Conservation (phyloP, 352 stramenopile species). For the Globisporangium yorkense region DNA sequence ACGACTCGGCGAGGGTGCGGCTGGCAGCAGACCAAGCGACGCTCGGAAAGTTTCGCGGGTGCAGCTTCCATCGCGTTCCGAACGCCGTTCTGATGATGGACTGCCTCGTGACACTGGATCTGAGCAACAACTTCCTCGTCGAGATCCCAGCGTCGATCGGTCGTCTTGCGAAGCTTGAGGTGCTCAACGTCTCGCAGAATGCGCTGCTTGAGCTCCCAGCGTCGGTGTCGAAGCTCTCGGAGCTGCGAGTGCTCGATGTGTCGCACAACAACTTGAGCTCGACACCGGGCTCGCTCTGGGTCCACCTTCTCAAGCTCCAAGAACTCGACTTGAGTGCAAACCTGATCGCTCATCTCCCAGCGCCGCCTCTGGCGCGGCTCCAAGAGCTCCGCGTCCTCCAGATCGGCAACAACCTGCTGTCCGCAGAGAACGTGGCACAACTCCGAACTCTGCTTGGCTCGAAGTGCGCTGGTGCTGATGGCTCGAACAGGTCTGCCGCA, state of each 20-base stretch:
- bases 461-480: background rate
- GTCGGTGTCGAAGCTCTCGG: constrained; percentile 18
- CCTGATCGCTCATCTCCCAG: constrained; percentile 5
- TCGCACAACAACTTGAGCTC: constrained; percentile 56
- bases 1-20: constrained; percentile 1
- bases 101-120: constrained; percentile 30
- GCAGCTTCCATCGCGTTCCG: constrained; percentile 20
- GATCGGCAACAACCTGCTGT: constrained; percentile 28
- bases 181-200: constrained; percentile 59
- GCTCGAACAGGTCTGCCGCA: background rate
- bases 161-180: constrained; percentile 25
- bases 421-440: constrained; percentile 12
- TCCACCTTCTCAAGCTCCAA: constrained; percentile 22
- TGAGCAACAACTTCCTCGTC: constrained; percentile 45
- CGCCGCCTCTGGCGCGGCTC: constrained; percentile 7
- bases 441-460: constrained; percentile 3
- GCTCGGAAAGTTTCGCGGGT: constrained; percentile 2
- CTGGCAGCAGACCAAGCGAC: background rate
- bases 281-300: constrained; percentile 19
- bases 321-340: constrained; percentile 33
- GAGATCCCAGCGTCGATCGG: constrained; percentile 33
- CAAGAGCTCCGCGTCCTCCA: constrained; percentile 8
- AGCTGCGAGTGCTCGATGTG: constrained; percentile 32
- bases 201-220: constrained; percentile 33
- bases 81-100: constrained; percentile 30